Base-by-base conservation (phyloP, 306 rosid genomes). In the Luffa aegyptiaca region DNA sequence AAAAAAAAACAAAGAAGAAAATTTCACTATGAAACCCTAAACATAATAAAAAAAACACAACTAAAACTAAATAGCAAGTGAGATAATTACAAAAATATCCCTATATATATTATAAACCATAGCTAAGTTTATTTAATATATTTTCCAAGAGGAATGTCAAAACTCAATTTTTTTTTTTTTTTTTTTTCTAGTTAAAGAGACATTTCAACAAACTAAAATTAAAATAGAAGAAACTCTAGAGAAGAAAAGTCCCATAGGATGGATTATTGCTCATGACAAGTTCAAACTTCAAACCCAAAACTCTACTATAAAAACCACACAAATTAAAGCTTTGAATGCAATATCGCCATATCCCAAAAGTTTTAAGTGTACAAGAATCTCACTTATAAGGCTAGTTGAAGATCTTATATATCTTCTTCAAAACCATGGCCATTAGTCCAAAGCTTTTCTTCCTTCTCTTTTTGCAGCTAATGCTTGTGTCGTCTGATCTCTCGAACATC, bases 371-470 rank as follows among this genome's bases (percentile, higher is more conserved):
- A 35, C 2, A n/a, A 44, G 14, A 76, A 20, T 5, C 8, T 26
- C 18, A 61, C 8, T 35, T 12, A 26, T 26, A 61, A 36, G 37
- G 21, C 46, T 64, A 66, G 49, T 31, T 66, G 73, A 64, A 65
- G 5, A 3, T 8, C 0, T 17, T 12, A 0, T 0, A 21, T 17
- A 2, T 68, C 4, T 68, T 39, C 33, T 41, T 68, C 33, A 36
- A 16, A 81, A 64, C 59, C 65, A 82, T 83, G 88, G 82, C 84
- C 45, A 44, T 37, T 78, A 18, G 10, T 44, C 57, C 59, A 12
- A 84, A 83, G 84, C 65, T 85, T 31, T 74, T 71, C 61, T 53
- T 70, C 36, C 63, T 74, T 48, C 7, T 79, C 17, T n/a, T 68
- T 26, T 17, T 77, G 78, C 82, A 72, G n/a, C 53, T 81, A 48